Percentiles rank a stretch among this genome's conserved stretches.
phyloP scores from a whole-genome alignment of 192 early-diverging fungal genomes.

The Thamnidium elegans region DNA sequence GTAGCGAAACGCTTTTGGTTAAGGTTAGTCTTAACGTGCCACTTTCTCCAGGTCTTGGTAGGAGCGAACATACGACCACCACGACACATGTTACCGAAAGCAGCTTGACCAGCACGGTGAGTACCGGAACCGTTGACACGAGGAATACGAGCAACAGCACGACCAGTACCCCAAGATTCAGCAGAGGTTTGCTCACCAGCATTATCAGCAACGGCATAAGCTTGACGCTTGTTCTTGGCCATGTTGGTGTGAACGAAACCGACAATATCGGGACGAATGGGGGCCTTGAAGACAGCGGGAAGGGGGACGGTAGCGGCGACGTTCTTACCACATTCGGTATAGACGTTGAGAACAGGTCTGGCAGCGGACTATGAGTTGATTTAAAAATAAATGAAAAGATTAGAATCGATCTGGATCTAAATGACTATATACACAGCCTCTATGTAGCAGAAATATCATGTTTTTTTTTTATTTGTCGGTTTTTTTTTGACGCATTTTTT shows the following conservation, averaged over 20 bases:
- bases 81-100: slow-evolving; percentile 99
- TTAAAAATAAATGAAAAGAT: too few relatives aligned
- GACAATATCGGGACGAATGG: slow-evolving; percentile 97
- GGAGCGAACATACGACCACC: slow-evolving; percentile 99
- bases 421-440: too few relatives aligned
- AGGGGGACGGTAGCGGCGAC: slow-evolving; percentile 76
- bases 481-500: too few relatives aligned
- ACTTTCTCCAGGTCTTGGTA: slow-evolving; percentile 99
- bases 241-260: slow-evolving; percentile 97
- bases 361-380: slow-evolving; percentile 36
- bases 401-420: too few relatives aligned
- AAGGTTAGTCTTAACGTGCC: slow-evolving; percentile 99
- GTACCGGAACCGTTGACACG: slow-evolving; percentile 96
- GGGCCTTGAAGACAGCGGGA: slow-evolving; percentile 95
- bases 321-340: slow-evolving; percentile 68
- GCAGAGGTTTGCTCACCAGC: slow-evolving; percentile 99
- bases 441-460: too few relatives aligned
- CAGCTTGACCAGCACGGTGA: slow-evolving; percentile 97
- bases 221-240: slow-evolving; percentile 99
- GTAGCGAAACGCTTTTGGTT: slow-evolving; percentile 99
- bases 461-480: too few relatives aligned
- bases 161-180: slow-evolving; percentile 98
- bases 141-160: slow-evolving; percentile 99
- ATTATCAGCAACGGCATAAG: slow-evolving; percentile 93
- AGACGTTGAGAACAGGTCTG: slow-evolving; percentile 93